Percentiles rank a stretch among this genome's conserved stretches.
phyloP scores from a whole-genome alignment of 805 yeast genomes.

The Brettanomyces sp. region DNA sequence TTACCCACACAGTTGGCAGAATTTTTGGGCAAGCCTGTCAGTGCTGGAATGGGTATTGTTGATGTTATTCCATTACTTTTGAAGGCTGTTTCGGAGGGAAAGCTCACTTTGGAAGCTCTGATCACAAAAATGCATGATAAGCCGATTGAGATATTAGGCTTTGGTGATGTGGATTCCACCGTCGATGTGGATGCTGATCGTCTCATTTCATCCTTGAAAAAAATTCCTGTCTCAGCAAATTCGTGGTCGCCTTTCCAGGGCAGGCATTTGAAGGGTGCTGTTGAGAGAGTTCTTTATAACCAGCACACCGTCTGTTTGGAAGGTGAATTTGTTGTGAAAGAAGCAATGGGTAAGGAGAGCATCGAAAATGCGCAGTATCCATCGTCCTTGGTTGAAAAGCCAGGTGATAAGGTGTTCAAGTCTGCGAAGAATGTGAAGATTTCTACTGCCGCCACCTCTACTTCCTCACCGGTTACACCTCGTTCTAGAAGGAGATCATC shows the following conservation, averaged over 20 bases:
- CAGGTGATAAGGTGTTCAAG: slow-evolving; percentile 2
- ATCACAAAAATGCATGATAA: slow-evolving; percentile 65
- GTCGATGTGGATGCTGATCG: slow-evolving; percentile 84
- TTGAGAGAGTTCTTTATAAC: slow-evolving; percentile 78
- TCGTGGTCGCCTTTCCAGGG: slow-evolving; percentile 51
- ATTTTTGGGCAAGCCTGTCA: slow-evolving; percentile 48
- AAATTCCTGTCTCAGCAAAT: slow-evolving; percentile 23
- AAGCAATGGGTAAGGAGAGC: slow-evolving; percentile 55
- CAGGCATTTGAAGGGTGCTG: slow-evolving; percentile 59
- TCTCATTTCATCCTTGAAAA: slow-evolving; percentile 32
- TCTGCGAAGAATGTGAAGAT: slow-evolving; percentile 18
- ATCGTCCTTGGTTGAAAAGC: slow-evolving; percentile 16
- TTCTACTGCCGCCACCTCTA: slow-evolving; percentile 20
- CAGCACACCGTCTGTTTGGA: slow-evolving; percentile 78
- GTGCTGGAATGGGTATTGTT: slow-evolving; percentile 68
- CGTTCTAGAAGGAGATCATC: slow-evolving; percentile 31
- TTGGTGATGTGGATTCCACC: slow-evolving; percentile 69
- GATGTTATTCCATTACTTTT: slow-evolving; percentile 78
- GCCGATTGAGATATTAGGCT: slow-evolving; percentile 74
- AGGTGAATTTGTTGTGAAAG: slow-evolving; percentile 55
- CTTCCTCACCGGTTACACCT: slow-evolving; percentile 12
- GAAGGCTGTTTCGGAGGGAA: slow-evolving; percentile 68
- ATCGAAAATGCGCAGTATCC: slow-evolving; percentile 37
- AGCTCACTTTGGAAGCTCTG: slow-evolving; percentile 64
- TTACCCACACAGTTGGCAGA: slow-evolving; percentile 66